These are phyloP conservation scores for Physaria fendleri DNA, from an alignment of 345 rosid species.

Conservation along the genomic window DNA sequence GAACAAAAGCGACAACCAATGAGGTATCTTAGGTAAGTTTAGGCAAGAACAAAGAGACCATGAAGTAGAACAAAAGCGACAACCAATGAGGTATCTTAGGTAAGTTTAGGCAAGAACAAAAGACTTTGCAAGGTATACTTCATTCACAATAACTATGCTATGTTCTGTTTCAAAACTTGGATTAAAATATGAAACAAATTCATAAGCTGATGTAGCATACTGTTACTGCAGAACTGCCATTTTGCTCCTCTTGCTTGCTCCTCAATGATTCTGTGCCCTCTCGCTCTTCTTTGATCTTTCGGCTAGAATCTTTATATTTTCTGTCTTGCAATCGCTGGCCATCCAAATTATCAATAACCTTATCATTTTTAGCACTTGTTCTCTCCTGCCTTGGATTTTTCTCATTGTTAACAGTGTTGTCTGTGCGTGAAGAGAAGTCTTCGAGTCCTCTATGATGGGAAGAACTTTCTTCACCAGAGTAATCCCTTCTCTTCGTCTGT, in stretches of 20 bases:
- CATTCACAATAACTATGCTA: conserved; percentile 31
- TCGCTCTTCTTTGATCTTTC: conserved; percentile 66
- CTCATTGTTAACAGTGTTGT: conserved; percentile 43
- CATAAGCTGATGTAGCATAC: conserved; percentile 47
- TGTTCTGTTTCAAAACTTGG: conserved; percentile 20
- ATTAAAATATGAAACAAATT: background rate
- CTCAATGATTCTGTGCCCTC: conserved; percentile 45
- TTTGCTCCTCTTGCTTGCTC: conserved; percentile 65
- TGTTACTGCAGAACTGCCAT: conserved; percentile 52
- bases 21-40: conserved; percentile 2
- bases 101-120: conserved; percentile 14
- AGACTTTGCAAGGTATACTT: conserved; percentile 4
- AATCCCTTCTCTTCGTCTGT: conserved; percentile 64
- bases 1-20: conserved; percentile 8
- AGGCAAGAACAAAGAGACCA: conserved; percentile 7
- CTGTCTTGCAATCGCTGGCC: conserved; percentile 55
- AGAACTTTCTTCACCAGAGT: conserved; percentile 52
- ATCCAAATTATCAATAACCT: conserved; percentile 44
- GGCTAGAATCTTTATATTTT: conserved; percentile 56
- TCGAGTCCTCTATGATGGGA: conserved; percentile 56
- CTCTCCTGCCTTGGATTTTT: conserved; percentile 70
- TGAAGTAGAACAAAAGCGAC: conserved; percentile 7
- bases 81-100: conserved; percentile 4
- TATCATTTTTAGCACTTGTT: conserved; percentile 51
- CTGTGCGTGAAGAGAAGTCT: conserved; percentile 52